phyloP scores from a whole-genome alignment of 2,329 filamentous ascomycete species.

The Phaeosphaeria sp. region DNA sequence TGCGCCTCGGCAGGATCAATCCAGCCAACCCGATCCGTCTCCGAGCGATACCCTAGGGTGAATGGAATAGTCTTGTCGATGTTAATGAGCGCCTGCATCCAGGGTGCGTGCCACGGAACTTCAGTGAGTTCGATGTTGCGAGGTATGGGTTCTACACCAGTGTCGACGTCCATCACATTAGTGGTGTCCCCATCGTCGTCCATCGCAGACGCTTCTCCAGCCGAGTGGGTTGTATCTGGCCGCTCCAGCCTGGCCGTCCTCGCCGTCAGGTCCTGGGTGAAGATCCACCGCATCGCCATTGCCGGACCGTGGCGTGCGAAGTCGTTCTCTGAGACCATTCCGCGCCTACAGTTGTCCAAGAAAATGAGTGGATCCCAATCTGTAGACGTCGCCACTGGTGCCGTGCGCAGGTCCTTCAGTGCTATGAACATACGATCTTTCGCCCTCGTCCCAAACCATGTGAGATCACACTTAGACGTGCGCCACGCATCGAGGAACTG shows the following conservation, averaged over 20 bases:
- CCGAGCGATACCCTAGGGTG: background rate
- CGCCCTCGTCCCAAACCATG: background rate
- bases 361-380: background rate
- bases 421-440: background rate
- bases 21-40: background rate
- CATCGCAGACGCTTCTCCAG: background rate
- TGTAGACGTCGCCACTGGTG: background rate
- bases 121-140: background rate
- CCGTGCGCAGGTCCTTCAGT: background rate
- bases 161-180: background rate
- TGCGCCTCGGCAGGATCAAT: background rate
- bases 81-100: background rate
- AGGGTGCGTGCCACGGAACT: background rate
- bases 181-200: background rate
- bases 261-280: too few species aligned
- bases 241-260: too few species aligned
- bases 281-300: too few species aligned
- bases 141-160: background rate
- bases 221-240: too few species aligned
- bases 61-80: background rate
- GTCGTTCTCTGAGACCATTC: too few species aligned
- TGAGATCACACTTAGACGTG: background rate
- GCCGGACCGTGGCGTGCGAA: too few species aligned
- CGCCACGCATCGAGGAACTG: background rate
- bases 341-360: too few species aligned